phyloP scores from a whole-genome alignment of 768 basidiomycete genomes.

The Naematelia aurantialba region DNA sequence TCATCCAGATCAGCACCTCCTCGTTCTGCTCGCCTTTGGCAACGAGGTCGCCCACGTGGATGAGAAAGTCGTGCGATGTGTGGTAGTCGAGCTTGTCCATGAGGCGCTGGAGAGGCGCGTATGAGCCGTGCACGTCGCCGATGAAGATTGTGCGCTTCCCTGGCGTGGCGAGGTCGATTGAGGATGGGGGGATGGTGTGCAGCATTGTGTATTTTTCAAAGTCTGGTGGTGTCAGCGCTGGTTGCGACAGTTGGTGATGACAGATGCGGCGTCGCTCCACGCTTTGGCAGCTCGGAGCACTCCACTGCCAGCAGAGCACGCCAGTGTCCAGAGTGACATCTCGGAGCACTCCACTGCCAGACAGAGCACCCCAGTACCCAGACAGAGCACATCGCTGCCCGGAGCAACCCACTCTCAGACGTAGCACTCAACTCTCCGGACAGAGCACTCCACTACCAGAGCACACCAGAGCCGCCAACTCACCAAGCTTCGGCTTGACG shows the following conservation, averaged over 20 bases:
- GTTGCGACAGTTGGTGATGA: neutral
- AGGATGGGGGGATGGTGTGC: constrained; percentile 33
- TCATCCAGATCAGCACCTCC: constrained; percentile 65
- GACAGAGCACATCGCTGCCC: too few species aligned
- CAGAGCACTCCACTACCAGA: too few species aligned
- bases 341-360: too few species aligned
- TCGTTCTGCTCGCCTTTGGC: constrained; percentile 63
- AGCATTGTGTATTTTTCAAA: constrained; percentile 48
- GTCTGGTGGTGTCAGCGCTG: constrained; percentile 33
- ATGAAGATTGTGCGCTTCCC: constrained; percentile 64
- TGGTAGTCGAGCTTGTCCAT: constrained; percentile 63
- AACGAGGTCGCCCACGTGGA: constrained; percentile 80
- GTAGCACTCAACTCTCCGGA: too few species aligned
- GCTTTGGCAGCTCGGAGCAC: too few species aligned
- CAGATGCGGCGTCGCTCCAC: neutral
- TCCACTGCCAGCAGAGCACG: too few species aligned
- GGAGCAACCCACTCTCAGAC: too few species aligned
- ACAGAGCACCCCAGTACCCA: too few species aligned
- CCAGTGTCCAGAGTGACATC: too few species aligned
- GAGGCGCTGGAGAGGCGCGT: constrained; percentile 61
- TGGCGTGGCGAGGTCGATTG: constrained; percentile 29
- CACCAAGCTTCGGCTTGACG: neutral
- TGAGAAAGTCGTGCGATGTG: constrained; percentile 56
- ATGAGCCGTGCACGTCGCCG: constrained; percentile 87
- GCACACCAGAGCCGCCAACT: neutral